Percentiles rank a stretch among this genome's conserved stretches.
phyloP scores from a whole-genome alignment of 805 yeast genomes.

The Cyberlindnera mycetangii region DNA sequence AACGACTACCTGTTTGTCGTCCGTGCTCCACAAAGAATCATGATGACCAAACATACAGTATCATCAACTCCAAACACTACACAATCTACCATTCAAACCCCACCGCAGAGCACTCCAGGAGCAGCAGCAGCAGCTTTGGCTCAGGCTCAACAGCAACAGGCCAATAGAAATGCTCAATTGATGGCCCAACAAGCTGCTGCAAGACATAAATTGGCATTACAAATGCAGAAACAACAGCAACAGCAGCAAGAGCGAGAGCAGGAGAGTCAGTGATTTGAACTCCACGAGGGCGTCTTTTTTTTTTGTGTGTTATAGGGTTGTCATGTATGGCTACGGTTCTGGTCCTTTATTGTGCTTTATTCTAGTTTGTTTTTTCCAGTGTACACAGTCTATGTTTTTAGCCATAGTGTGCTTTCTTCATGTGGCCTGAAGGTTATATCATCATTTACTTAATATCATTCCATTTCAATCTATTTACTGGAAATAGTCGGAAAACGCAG shows the following conservation, averaged over 20 bases:
- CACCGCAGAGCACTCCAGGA: slow-evolving; percentile 10
- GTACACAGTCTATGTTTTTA: too few species aligned
- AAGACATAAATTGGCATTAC: slow-evolving; percentile 15
- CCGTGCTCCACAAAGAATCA: slow-evolving; percentile 45
- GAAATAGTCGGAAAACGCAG: slow-evolving; percentile 12
- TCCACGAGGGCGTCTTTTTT: background rate
- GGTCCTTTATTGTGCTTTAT: too few species aligned
- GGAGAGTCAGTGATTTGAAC: background rate
- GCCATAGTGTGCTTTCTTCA: too few species aligned
- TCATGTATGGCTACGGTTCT: background rate
- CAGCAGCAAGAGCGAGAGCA: slow-evolving; percentile 19
- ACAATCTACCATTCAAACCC: slow-evolving; percentile 2
- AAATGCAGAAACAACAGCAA: slow-evolving; percentile 29
- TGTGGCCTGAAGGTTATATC: too few species aligned
- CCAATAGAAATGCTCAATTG: slow-evolving; percentile 13
- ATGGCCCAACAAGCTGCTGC: slow-evolving; percentile 17
- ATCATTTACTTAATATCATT: background rate
- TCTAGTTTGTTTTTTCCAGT: background rate
- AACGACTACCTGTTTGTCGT: slow-evolving; percentile 59
- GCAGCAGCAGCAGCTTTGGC: slow-evolving; percentile 9
- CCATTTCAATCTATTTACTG: background rate
- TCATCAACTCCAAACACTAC: slow-evolving; percentile 10
- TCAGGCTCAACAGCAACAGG: slow-evolving; percentile 16
- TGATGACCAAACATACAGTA: slow-evolving; percentile 7
- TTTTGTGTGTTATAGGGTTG: background rate